Conservation (phyloP, 2,329 filamentous ascomycete species). For the Ambrosiella cleistominuta region DNA sequence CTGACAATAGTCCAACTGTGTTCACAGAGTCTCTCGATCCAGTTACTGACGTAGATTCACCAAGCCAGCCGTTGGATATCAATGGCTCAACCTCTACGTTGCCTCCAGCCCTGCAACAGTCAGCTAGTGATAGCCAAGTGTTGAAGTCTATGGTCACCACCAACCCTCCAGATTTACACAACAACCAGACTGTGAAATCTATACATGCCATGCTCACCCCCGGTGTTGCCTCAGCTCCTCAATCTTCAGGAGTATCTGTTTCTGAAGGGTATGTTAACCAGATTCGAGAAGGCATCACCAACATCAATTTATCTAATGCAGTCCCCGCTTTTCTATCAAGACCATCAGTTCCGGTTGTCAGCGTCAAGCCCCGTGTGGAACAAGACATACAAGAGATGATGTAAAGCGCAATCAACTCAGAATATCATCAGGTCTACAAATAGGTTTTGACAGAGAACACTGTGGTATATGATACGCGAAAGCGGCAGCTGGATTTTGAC, state of each 20-base stretch:
- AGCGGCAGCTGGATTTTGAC: conserved; percentile 11
- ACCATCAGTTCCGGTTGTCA: conserved; percentile 12
- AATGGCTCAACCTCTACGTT: conserved; percentile 12
- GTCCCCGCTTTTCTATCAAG: conserved; percentile 18
- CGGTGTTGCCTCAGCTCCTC: neutral
- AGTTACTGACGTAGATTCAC: neutral
- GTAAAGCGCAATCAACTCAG: conserved; percentile 26
- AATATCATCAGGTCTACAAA: conserved; percentile 19
- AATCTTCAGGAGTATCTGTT: neutral
- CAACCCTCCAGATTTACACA: neutral
- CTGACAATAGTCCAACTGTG: neutral
- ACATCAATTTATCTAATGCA: conserved; percentile 31
- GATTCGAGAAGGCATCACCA: conserved; percentile 31
- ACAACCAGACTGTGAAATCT: conserved; percentile 28
- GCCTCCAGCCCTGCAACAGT: conserved; percentile 16
- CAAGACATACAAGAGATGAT: conserved; percentile 30
- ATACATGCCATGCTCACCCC: conserved; percentile 35
- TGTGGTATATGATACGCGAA: conserved; percentile 9
- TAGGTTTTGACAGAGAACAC: conserved; percentile 20
- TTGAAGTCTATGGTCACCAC: neutral
- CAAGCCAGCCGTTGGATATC: neutral
- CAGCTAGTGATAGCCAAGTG: conserved; percentile 16
- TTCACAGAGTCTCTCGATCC: neutral
- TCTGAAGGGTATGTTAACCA: conserved; percentile 2
- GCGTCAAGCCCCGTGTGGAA: conserved; percentile 19